Base-by-base conservation (phyloP, 2,329 filamentous ascomycete genomes). In the Pezicula radicicola region DNA sequence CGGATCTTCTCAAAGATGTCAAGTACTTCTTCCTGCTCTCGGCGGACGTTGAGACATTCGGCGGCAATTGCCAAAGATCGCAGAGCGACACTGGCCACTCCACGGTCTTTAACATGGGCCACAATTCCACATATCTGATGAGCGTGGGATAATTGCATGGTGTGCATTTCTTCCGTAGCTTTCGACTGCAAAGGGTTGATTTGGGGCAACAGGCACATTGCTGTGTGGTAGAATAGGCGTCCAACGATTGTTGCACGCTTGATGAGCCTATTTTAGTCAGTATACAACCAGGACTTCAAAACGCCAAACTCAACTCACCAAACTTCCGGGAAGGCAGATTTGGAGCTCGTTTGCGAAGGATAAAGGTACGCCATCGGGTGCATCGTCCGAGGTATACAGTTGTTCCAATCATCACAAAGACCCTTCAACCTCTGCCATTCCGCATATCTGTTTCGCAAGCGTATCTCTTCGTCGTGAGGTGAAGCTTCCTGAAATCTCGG, bases 91-190 rank as follows among this genome's bases (percentile, higher is more conserved):
- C 83, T 88, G 9, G 88, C 84, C 30, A 96, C 84, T 27, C 89
- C 89, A 25, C 83, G 79, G 65, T 96, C 91, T 62, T 91, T 89
- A 48, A 87, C 84, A 65, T 96, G 91, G 2, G 90, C 89, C 21
- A 89, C 85, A 55, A 97, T 95, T 13, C 93, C 93, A 65, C 92
- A 97, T 21, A 96, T 87, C 66, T 92, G 87, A 59, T 88, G 86
- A 0, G 91, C 87, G 65, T 97, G 90, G 55, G 83, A 81, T 46
- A 86, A 76, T 60, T 88, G 85, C 63, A 88, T 78, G 4, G 79
- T 75, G 44, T 80, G 81, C 81, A 93, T 89, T 54, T 91, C 86
- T 4, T 82, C 75, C 2, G 78, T 55, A 6, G 63, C 56, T 77
- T 7, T 78, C 73, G 10, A 80, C 36, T 85, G 77, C 48, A 87